A percentile compares a stretch with the other conserved stretches of the same genome.
Evolutionary conservation across 345 rosid genomes (phyloP).

Genomic region (Citrus glauca): DNA sequence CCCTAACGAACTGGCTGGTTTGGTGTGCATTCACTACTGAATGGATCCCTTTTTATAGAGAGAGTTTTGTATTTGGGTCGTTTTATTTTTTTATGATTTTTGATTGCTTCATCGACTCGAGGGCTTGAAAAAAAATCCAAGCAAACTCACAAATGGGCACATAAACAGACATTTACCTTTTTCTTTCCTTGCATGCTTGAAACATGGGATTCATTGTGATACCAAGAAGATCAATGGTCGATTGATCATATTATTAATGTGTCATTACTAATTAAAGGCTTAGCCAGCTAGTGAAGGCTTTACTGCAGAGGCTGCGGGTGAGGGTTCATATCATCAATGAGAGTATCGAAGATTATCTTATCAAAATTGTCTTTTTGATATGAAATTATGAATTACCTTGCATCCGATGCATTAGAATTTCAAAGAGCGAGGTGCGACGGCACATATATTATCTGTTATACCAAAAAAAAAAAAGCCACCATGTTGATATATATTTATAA

Average conservation of each 20-base stretch:
- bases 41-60: neutral
- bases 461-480: no score
- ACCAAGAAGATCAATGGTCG: neutral
- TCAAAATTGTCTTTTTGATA: no score
- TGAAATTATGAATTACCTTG: no score
- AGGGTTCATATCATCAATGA: neutral
- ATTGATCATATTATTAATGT: neutral
- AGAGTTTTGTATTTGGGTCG: neutral
- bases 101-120: constrained; percentile 7
- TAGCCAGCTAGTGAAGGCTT: no score
- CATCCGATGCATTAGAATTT: no score
- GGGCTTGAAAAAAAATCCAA: neutral
- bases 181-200: neutral
- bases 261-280: no score
- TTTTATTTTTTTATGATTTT: neutral
- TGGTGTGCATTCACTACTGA: neutral
- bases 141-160: neutral
- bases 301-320: no score
- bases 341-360: no score
- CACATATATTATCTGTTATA: no score
- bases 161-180: neutral
- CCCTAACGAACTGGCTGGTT: neutral
- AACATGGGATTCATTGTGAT: neutral
- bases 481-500: no score
- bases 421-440: no score